These are phyloP conservation scores for Pichia sp. DNA, from an alignment of 1,139 yeast genomes.

Conservation along the genomic window DNA sequence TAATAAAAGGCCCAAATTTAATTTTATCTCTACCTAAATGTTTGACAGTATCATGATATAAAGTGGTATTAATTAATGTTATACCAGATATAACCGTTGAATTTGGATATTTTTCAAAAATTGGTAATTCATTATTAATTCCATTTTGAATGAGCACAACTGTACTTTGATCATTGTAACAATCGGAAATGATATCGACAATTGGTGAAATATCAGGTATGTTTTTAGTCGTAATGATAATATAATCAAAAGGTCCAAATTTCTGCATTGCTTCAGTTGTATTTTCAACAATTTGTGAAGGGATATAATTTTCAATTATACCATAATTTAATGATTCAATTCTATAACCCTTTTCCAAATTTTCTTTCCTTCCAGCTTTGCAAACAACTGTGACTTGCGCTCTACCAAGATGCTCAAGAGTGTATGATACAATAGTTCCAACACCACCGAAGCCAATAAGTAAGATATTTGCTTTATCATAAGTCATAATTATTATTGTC, in stretches of 20 bases:
- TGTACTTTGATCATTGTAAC: constrained; percentile 43
- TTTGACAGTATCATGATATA: constrained; percentile 44
- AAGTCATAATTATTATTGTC: no score
- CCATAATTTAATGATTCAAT: constrained; percentile 62
- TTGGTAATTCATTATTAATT: constrained; percentile 59
- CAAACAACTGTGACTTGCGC: constrained; percentile 55
- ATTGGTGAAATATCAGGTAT: constrained; percentile 58
- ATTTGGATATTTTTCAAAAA: constrained; percentile 49
- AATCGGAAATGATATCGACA: constrained; percentile 55
- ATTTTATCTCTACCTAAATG: constrained; percentile 47
- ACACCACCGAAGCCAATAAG: constrained; percentile 71
- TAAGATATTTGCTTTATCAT: constrained; percentile 41
- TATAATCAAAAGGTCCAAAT: constrained; percentile 54
- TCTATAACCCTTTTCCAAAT: constrained; percentile 49
- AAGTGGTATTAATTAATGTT: constrained; percentile 61
- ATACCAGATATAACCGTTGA: constrained; percentile 61
- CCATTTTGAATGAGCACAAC: constrained; percentile 70
- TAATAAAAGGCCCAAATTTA: constrained; percentile 48
- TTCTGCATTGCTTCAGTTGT: constrained; percentile 21
- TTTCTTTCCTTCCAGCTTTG: constrained; percentile 56
- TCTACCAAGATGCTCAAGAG: constrained; percentile 42
- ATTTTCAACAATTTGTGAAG: constrained; percentile 37
- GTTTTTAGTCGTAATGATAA: constrained; percentile 64
- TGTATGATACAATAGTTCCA: constrained; percentile 61
- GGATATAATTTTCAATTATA: constrained; percentile 45